Conservation (phyloP, 1,284 basidiomycete species). For the Cryptococcus wingfieldii region DNA sequence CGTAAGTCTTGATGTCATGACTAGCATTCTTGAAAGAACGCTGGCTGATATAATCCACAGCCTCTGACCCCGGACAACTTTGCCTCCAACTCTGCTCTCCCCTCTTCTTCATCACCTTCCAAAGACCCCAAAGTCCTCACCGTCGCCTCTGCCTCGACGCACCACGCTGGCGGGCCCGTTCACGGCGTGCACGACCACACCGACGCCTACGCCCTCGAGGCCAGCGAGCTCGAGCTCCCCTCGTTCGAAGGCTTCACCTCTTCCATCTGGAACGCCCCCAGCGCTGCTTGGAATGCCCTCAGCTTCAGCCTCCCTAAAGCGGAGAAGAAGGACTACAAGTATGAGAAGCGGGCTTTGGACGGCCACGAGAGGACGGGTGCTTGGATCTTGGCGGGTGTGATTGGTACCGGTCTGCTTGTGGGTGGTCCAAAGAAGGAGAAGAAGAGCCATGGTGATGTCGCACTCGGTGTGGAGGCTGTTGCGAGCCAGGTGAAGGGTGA, state of each 20-base stretch:
- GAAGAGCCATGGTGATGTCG: background rate
- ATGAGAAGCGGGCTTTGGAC: slow-evolving; percentile 52
- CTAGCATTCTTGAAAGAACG: background rate
- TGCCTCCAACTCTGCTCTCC: slow-evolving; percentile 14
- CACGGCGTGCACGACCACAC: slow-evolving; percentile 55
- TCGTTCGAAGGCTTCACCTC: slow-evolving; percentile 3
- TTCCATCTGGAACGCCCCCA: slow-evolving; percentile 18
- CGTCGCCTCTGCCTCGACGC: slow-evolving; percentile 62
- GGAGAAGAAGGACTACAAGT: slow-evolving; percentile 33
- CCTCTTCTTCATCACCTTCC: slow-evolving; percentile 4
- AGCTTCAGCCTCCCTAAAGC: slow-evolving; percentile 16
- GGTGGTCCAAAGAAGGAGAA: slow-evolving; percentile 47
- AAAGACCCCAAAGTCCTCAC: slow-evolving; percentile 59
- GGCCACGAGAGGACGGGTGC: slow-evolving; percentile 56
- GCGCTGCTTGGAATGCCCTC: slow-evolving; percentile 11
- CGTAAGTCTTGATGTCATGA: slow-evolving; percentile 21
- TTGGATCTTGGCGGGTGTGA: slow-evolving; percentile 56
- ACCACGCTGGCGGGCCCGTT: slow-evolving; percentile 62
- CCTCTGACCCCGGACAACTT: slow-evolving; percentile 46
- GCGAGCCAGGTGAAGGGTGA: slow-evolving; percentile 22
- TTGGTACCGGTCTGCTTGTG: slow-evolving; percentile 56
- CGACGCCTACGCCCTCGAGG: slow-evolving; percentile 25
- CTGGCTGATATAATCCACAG: slow-evolving; percentile 15
- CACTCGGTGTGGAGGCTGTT: slow-evolving; percentile 1
- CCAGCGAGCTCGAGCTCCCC: slow-evolving; percentile 11